Evolutionary conservation across 129 eudicot species (phyloP).

Genomic region (Apium graveolens): DNA sequence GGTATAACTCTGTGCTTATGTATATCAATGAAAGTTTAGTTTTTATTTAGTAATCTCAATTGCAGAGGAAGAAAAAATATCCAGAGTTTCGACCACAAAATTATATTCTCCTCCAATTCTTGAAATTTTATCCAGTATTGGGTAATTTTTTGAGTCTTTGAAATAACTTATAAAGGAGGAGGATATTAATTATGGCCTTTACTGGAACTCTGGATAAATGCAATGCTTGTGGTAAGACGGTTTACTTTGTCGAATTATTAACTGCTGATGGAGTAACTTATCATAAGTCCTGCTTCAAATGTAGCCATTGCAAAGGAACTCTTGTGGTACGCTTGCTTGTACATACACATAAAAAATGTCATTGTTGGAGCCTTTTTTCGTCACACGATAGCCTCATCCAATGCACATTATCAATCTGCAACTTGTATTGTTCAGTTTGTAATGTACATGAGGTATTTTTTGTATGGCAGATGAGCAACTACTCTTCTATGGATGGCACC

Average conservation of each 20-base stretch:
- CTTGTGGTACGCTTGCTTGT: constrained; percentile 59
- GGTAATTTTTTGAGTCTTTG: neutral
- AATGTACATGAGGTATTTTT: neutral
- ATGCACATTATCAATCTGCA: neutral
- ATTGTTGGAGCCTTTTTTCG: too few species aligned
- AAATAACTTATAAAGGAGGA: neutral
- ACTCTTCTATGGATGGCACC: constrained; percentile 96
- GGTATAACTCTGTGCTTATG: neutral
- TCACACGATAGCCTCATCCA: too few species aligned
- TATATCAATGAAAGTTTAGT: neutral
- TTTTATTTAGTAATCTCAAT: constrained; percentile 1
- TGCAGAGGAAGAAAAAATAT: neutral
- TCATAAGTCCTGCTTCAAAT: constrained; percentile 84
- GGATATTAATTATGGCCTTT: constrained; percentile 45
- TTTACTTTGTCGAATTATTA: constrained; percentile 77
- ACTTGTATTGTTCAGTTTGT: neutral
- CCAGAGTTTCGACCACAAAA: neutral
- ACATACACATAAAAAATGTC: neutral
- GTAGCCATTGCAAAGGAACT: constrained; percentile 23
- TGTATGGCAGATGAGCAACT: constrained; percentile 83
- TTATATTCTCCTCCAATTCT: neutral
- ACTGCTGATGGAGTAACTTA: constrained; percentile 71
- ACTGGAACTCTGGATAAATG: constrained; percentile 97
- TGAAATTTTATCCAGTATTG: neutral
- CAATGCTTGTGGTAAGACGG: constrained; percentile 22